phyloP scores from a whole-genome alignment of 1,284 basidiomycete genomes.

The Sphagnurus paluster region DNA sequence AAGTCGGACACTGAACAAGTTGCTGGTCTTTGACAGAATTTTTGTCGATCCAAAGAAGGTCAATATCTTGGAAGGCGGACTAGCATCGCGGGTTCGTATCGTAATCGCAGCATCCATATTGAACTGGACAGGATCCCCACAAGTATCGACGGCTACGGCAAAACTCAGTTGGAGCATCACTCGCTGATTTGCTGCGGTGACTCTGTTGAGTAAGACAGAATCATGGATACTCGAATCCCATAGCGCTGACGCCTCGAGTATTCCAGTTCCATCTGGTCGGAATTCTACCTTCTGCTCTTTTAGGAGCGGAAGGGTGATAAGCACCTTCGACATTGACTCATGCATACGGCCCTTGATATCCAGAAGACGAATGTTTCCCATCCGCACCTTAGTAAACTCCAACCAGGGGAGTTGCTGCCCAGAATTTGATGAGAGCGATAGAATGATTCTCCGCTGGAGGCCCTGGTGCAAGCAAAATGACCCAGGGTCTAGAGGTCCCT shows the following conservation, averaged over 20 bases:
- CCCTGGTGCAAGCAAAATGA: conserved; percentile 92
- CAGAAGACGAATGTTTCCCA: conserved; percentile 84
- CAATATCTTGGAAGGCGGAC: conserved; percentile 77
- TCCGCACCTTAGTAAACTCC: conserved; percentile 72
- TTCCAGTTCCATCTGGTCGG: conserved; percentile 80
- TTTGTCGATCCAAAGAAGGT: conserved; percentile 77
- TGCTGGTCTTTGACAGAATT: conserved; percentile 74
- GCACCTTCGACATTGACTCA: conserved; percentile 65
- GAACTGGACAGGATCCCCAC: conserved; percentile 83
- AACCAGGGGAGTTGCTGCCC: conserved; percentile 89
- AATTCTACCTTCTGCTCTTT: conserved; percentile 75
- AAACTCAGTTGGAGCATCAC: conserved; percentile 80
- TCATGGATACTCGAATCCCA: conserved; percentile 97
- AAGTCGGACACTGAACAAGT: conserved; percentile 79
- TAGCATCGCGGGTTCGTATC: conserved; percentile 86
- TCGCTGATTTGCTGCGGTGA: conserved; percentile 78
- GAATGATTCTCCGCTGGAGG: conserved; percentile 79
- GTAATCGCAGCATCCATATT: conserved; percentile 84
- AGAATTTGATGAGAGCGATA: conserved; percentile 85
- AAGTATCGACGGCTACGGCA: conserved; percentile 81
- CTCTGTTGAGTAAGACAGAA: conserved; percentile 82
- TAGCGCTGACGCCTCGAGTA: conserved; percentile 66
- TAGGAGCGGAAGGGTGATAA: conserved; percentile 71
- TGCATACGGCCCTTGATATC: conserved; percentile 83
- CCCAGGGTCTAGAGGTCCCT: conserved; percentile 80